Conservation (phyloP, 768 basidiomycete species). For the Pulveroboletus sp. region DNA sequence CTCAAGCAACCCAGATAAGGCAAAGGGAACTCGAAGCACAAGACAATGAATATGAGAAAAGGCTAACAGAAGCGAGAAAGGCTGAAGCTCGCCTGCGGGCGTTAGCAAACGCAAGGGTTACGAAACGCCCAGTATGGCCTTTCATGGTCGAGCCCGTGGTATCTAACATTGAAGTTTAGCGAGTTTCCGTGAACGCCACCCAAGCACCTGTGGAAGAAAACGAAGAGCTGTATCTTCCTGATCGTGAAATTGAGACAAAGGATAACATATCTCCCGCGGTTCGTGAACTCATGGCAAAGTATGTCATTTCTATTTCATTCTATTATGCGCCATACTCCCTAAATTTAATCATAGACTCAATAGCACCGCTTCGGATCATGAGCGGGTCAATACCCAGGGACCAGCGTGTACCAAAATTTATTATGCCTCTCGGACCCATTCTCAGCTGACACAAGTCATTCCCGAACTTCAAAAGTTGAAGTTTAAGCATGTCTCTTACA, state of each 20-base stretch:
- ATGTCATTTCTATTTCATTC: conserved; percentile 14
- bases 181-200: conserved; percentile 8
- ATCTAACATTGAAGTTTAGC: conserved; percentile 20
- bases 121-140: conserved; percentile 56
- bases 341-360: conserved; percentile 16
- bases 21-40: conserved; percentile 64
- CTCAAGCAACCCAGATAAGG: conserved; percentile 66
- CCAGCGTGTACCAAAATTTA: conserved; percentile 79
- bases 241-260: conserved; percentile 38
- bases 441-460: conserved; percentile 88
- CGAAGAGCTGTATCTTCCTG: conserved; percentile 76
- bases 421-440: conserved; percentile 95
- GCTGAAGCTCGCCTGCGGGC: conserved; percentile 56
- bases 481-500: conserved; percentile 36
- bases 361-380: conserved; percentile 2
- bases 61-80: conserved; percentile 57
- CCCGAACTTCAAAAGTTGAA: conserved; percentile 79
- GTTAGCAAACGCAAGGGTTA: conserved; percentile 52
- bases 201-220: conserved; percentile 37
- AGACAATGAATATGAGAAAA: conserved; percentile 61
- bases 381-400: conserved; percentile 34
- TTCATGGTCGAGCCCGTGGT: neutral
- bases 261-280: conserved; percentile 76
- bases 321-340: neutral
- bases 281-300: conserved; percentile 80